Evolutionary conservation across 495 filamentous ascomycete species (phyloP).

Genomic region (Aspergillus diversus): DNA sequence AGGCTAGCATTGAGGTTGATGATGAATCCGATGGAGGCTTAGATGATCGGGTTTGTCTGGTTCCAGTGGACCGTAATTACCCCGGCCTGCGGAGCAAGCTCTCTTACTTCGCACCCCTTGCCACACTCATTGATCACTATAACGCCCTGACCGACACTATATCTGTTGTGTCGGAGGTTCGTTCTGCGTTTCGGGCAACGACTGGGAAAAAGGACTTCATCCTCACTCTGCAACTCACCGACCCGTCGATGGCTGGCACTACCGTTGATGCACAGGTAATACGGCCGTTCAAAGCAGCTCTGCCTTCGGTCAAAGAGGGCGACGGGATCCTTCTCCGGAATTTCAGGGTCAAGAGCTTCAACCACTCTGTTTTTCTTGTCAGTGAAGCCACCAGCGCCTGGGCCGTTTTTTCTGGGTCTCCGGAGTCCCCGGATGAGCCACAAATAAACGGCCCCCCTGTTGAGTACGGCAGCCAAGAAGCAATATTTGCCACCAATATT

Average conservation of each 20-base stretch:
- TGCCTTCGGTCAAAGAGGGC: slow-evolving; percentile 71
- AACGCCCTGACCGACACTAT: slow-evolving; percentile 64
- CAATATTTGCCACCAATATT: slow-evolving; percentile 55
- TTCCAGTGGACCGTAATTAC: slow-evolving; percentile 36
- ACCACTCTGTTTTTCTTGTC: slow-evolving; percentile 49
- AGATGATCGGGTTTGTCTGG: slow-evolving; percentile 19
- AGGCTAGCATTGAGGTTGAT: slow-evolving; percentile 23
- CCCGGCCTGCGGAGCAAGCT: slow-evolving; percentile 63
- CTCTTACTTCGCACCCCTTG: slow-evolving; percentile 71
- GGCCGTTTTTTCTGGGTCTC: slow-evolving; percentile 59
- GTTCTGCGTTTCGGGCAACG: slow-evolving; percentile 61
- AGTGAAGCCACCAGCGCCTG: slow-evolving; percentile 60
- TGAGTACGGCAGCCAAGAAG: slow-evolving; percentile 64
- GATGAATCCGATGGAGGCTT: slow-evolving; percentile 13
- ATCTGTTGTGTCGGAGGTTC: slow-evolving; percentile 63
- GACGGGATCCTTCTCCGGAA: slow-evolving; percentile 76
- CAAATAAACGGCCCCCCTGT: slow-evolving; percentile 65
- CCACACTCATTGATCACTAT: slow-evolving; percentile 60
- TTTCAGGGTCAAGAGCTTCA: slow-evolving; percentile 64
- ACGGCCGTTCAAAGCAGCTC: slow-evolving; percentile 68
- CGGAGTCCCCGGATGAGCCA: slow-evolving; percentile 46
- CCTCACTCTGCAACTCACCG: slow-evolving; percentile 70
- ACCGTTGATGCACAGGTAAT: slow-evolving; percentile 66
- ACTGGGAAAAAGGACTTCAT: slow-evolving; percentile 70
- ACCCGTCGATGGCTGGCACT: slow-evolving; percentile 57